A percentile compares a stretch with the other conserved stretches of the same genome.
Evolutionary conservation across 129 eudicot species (phyloP).

Genomic region (Helianthus tuberosus): DNA sequence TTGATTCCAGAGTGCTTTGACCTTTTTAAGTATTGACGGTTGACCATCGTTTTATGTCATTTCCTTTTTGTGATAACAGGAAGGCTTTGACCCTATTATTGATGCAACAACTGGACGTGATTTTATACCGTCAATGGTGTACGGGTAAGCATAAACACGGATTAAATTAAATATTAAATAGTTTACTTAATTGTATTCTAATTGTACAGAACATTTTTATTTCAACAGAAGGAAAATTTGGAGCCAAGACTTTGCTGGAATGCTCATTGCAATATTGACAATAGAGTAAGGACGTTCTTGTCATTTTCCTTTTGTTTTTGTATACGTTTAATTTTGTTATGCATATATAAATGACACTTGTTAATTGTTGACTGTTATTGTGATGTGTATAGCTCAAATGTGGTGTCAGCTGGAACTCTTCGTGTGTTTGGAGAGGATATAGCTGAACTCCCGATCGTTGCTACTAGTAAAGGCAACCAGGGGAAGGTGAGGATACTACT

Average conservation of each 20-base stretch:
- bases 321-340: background rate
- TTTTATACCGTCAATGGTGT: conserved; percentile 89
- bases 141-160: conserved; percentile 59
- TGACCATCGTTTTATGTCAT: background rate
- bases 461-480: conserved; percentile 74
- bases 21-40: conserved; percentile 3
- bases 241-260: conserved; percentile 87
- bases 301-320: background rate
- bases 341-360: background rate
- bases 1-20: background rate
- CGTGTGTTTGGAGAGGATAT: conserved; percentile 80
- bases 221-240: conserved; percentile 73
- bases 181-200: background rate
- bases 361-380: conserved; percentile 5
- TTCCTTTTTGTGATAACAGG: conserved; percentile 46
- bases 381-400: conserved; percentile 64
- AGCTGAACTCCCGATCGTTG: conserved; percentile 94
- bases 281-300: conserved; percentile 58
- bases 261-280: conserved; percentile 87
- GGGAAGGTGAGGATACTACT: conserved; percentile 64
- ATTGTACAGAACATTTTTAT: conserved; percentile 4
- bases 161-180: background rate
- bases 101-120: conserved; percentile 83
- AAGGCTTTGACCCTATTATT: conserved; percentile 82
- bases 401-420: conserved; percentile 82